phyloP scores from a whole-genome alignment of 345 rosid species.

The Brassica napus region Da-Ae NC_063452.1:55936001-55936500 shows the following conservation, averaged over 20 bases:
- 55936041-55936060: slow-evolving; percentile 41
- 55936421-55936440: background rate
- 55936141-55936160: slow-evolving; percentile 32
- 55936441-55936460: background rate
- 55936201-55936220: background rate
- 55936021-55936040: slow-evolving; percentile 2
- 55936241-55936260: background rate
- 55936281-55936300: background rate
- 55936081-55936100: slow-evolving; percentile 13
- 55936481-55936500: background rate
- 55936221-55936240: background rate
- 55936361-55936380: background rate
- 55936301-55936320: background rate
- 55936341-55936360: background rate
- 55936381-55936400: background rate
- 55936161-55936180: slow-evolving; percentile 27
- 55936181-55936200: slow-evolving; percentile 29
- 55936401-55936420: background rate
- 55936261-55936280: background rate
- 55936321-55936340: background rate
- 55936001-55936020: background rate
- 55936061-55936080: slow-evolving; percentile 29
- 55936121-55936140: slow-evolving; percentile 24
- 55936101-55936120: slow-evolving; percentile 34
- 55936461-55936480: background rate